Conservation (phyloP, 1,139 yeast genomes). For the Candida sanyaensis region DNA sequence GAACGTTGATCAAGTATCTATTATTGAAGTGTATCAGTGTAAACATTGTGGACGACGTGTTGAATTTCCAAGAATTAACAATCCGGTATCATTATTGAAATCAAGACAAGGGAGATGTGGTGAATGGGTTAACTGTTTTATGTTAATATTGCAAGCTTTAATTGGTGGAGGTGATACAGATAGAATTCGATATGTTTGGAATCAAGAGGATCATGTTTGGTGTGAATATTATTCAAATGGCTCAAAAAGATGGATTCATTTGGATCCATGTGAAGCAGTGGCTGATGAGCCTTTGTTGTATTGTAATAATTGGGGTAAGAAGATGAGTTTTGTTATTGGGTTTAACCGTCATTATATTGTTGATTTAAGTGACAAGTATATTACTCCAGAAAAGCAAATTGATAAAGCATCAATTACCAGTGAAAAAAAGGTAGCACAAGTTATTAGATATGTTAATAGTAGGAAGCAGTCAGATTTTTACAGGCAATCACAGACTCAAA, state of each 20-base stretch:
- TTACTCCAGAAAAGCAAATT: slow-evolving; percentile 52
- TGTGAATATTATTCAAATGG: slow-evolving; percentile 76
- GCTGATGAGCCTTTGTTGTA: slow-evolving; percentile 81
- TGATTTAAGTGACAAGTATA: slow-evolving; percentile 74
- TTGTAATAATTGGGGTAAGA: slow-evolving; percentile 87
- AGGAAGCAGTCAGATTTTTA: slow-evolving; percentile 30
- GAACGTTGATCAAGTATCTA: slow-evolving; percentile 34
- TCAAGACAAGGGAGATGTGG: slow-evolving; percentile 86
- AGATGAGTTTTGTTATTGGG: slow-evolving; percentile 85
- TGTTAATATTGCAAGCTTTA: slow-evolving; percentile 66
- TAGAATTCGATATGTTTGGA: slow-evolving; percentile 75
- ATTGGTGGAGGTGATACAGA: slow-evolving; percentile 47
- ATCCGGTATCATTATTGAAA: slow-evolving; percentile 60
- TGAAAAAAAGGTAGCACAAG: slow-evolving; percentile 39
- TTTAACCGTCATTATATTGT: slow-evolving; percentile 58
- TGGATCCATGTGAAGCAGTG: slow-evolving; percentile 86
- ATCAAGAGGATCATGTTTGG: slow-evolving; percentile 95
- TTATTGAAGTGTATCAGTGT: slow-evolving; percentile 67
- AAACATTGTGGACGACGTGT: slow-evolving; percentile 43
- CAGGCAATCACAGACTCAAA: slow-evolving; percentile 5
- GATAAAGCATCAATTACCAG: slow-evolving; percentile 47
- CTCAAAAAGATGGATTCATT: slow-evolving; percentile 76
- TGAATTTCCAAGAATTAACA: slow-evolving; percentile 77
- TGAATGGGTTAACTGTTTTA: slow-evolving; percentile 90
- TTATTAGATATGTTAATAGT: slow-evolving; percentile 42